These are phyloP conservation scores for Skeletonema menzelii DNA, from an alignment of 108 stramenopile species.

Conservation along the genomic window DNA sequence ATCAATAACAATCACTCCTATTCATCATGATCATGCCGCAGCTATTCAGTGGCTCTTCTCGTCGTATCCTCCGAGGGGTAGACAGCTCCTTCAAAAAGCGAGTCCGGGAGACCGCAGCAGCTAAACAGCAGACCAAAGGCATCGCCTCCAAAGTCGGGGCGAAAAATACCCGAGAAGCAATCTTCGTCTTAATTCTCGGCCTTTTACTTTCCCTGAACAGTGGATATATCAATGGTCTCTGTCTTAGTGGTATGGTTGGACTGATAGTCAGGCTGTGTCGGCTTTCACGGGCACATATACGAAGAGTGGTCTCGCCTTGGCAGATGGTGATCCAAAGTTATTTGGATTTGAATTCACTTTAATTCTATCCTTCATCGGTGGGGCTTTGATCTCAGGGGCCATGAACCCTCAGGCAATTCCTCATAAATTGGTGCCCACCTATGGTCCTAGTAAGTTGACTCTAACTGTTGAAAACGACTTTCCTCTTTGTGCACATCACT, in stretches of 20 bases:
- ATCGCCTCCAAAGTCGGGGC: constrained; percentile 21
- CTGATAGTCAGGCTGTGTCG: constrained; percentile 37
- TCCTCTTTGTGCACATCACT: no score
- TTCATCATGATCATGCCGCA: no score
- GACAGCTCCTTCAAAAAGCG: not conserved
- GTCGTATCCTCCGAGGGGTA: no score
- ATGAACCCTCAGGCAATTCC: constrained; percentile 44
- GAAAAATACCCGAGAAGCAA: constrained; percentile 12
- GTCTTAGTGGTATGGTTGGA: constrained; percentile 46
- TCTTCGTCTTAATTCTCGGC: constrained; percentile 38
- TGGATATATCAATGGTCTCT: constrained; percentile 63
- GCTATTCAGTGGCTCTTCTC: no score
- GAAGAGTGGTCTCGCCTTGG: constrained; percentile 48
- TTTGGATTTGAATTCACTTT: constrained; percentile 26
- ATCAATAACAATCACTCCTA: no score
- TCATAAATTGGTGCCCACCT: constrained; percentile 39
- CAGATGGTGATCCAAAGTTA: constrained; percentile 15
- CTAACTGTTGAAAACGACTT: no score
- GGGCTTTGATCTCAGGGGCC: constrained; percentile 27
- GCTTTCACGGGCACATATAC: constrained; percentile 68
- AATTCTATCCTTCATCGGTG: constrained; percentile 40
- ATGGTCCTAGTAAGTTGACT: constrained; percentile 30
- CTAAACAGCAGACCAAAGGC: not conserved
- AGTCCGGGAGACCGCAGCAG: not conserved
- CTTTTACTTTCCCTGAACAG: constrained; percentile 48